Conservation (phyloP, 352 stramenopile species). For the Lagenidium giganteum region DNA sequence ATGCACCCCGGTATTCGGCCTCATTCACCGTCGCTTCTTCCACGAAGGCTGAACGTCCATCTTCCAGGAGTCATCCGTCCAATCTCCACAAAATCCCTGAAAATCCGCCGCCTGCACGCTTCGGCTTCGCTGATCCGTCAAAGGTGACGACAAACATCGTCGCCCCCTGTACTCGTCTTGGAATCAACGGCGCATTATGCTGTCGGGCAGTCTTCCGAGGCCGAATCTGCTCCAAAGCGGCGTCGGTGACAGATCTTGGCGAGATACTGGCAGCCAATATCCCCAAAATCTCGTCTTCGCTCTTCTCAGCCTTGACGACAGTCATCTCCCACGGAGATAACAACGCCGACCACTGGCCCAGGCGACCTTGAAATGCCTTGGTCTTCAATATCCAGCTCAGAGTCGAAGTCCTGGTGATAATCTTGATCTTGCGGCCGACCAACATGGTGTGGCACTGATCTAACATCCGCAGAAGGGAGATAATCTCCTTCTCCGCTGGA, state of each 20-base stretch:
- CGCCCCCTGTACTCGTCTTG: no score
- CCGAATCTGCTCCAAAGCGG: conserved; percentile 2
- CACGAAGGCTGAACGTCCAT: conserved; percentile 1
- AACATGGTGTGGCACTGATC: conserved; percentile 6
- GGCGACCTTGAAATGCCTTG: conserved; percentile 3
- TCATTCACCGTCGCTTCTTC: conserved; percentile 18
- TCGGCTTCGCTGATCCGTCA: conserved; percentile 14
- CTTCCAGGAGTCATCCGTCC: background rate
- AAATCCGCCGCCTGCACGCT: conserved; percentile 4
- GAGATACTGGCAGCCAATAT: conserved; percentile 1
- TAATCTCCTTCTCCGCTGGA: conserved; percentile 11
- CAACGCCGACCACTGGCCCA: conserved; percentile 9
- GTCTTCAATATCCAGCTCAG: conserved; percentile 12
- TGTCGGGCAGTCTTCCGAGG: conserved; percentile 9
- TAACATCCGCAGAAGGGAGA: conserved; percentile 6
- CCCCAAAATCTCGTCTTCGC: conserved; percentile 6
- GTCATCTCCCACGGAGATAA: conserved; percentile 6
- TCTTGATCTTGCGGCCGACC: background rate
- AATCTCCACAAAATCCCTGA: conserved; percentile 8
- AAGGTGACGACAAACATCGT: conserved; percentile 14
- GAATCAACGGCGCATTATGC: no score
- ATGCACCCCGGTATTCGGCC: conserved; percentile 8
- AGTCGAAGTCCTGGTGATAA: conserved; percentile 6
- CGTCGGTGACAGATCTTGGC: no score
- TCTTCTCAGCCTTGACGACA: background rate